Evolutionary conservation across 2,329 filamentous ascomycete genomes (phyloP).

Genomic region (Fusarium oligoseptatum): DNA sequence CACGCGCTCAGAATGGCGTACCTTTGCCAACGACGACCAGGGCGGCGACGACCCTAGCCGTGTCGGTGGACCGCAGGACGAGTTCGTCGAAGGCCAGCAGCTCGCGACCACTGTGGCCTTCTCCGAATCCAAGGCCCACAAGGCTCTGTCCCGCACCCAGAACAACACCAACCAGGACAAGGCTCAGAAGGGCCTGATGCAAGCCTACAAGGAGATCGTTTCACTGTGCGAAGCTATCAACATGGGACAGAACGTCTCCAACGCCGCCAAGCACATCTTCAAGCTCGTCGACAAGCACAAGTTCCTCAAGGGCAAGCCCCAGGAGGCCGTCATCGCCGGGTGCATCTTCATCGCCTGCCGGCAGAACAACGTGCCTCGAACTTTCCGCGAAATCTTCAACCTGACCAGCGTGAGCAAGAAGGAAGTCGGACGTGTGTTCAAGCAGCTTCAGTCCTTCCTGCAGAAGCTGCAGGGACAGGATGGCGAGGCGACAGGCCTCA

Average conservation of each 20-base stretch:
- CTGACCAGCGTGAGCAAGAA: constrained; percentile 96
- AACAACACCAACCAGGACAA: constrained; percentile 89
- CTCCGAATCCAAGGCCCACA: constrained; percentile 77
- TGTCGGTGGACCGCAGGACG: constrained; percentile 95
- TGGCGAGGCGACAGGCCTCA: constrained; percentile 60
- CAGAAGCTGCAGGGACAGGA: constrained; percentile 76
- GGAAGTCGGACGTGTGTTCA: constrained; percentile 97
- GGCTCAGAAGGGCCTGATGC: constrained; percentile 82
- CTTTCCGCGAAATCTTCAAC: constrained; percentile 94
- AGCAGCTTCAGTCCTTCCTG: constrained; percentile 89
- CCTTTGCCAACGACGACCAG: constrained; percentile 98
- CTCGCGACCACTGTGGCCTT: constrained; percentile 90
- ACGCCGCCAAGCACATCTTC: constrained; percentile 94
- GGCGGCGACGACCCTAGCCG: constrained; percentile 96
- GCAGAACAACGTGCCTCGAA: constrained; percentile 86
- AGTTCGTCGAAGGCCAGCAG: constrained; percentile 89
- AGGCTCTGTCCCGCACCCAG: constrained; percentile 85
- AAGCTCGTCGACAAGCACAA: constrained; percentile 95
- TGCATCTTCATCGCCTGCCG: constrained; percentile 99
- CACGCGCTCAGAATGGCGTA: constrained; percentile 97
- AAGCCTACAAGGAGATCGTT: constrained; percentile 91
- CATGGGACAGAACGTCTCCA: constrained; percentile 83
- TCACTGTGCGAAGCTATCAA: constrained; percentile 87
- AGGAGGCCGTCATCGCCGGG: constrained; percentile 93
- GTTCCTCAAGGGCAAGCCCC: constrained; percentile 94